These are phyloP conservation scores for Ocimum tenuiflorum DNA, from an alignment of 257 asterid genomes.

Conservation along the genomic window DNA sequence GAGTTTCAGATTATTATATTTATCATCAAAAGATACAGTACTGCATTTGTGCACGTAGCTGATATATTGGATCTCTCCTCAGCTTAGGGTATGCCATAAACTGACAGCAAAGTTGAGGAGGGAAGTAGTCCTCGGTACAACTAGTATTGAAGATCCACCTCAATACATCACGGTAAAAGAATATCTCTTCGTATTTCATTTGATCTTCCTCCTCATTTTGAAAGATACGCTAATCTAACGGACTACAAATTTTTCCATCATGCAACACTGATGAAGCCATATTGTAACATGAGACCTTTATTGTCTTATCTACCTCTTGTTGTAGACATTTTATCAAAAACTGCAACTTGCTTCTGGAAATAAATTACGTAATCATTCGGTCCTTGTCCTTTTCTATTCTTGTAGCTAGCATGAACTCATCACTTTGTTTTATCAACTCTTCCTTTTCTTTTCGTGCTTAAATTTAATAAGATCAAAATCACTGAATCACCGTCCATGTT, in stretches of 20 bases:
- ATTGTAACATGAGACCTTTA: too few species aligned
- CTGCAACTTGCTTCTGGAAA: too few species aligned
- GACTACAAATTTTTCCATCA: too few species aligned
- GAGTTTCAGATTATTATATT: constrained; percentile 1
- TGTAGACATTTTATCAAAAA: too few species aligned
- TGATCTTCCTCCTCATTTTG: not conserved
- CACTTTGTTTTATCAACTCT: too few species aligned
- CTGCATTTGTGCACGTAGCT: constrained; percentile 11
- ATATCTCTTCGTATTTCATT: not conserved
- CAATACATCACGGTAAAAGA: constrained; percentile 63
- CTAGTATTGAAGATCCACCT: constrained; percentile 86
- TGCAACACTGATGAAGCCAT: too few species aligned
- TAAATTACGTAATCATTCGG: too few species aligned
- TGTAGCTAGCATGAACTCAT: too few species aligned
- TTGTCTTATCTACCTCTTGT: too few species aligned
- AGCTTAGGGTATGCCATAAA: constrained; percentile 93
- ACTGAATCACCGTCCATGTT: not conserved
- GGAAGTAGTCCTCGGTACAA: constrained; percentile 92
- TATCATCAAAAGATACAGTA: not conserved
- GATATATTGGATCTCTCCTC: constrained; percentile 24
- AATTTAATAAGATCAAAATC: not conserved
- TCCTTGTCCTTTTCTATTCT: too few species aligned
- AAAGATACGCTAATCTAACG: not conserved
- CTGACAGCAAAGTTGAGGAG: constrained; percentile 74
- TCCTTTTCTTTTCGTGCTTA: not conserved